These are phyloP conservation scores for Bromus sterilis DNA, from an alignment of 176 grass and related monocot species.

Conservation along the genomic window DNA sequence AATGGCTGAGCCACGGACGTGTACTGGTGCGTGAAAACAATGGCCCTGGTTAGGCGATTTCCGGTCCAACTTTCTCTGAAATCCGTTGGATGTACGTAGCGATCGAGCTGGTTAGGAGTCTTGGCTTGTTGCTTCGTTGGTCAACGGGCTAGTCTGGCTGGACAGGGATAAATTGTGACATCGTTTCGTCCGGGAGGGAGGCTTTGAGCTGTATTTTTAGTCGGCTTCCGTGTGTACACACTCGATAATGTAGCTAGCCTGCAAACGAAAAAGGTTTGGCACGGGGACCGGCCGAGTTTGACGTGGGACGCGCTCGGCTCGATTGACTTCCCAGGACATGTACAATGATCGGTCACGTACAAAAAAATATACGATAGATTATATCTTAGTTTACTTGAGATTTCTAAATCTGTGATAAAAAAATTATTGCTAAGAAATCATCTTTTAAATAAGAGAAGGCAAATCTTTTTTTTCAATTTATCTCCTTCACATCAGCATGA, in stretches of 20 bases:
- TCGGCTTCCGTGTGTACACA: neutral
- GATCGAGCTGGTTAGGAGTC: neutral
- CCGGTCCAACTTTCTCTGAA: neutral
- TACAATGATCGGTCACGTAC: too few relatives aligned
- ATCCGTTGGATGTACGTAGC: neutral
- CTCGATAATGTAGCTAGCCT: neutral
- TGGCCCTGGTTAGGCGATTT: neutral
- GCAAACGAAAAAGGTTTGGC: neutral
- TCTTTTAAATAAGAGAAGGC: too few relatives aligned
- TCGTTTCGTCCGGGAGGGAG: neutral
- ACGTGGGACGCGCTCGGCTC: neutral
- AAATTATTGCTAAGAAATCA: too few relatives aligned
- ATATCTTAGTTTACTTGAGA: too few relatives aligned
- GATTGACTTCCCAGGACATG: too few relatives aligned
- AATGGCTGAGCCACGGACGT: neutral
- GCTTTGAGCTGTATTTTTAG: neutral
- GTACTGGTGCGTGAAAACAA: neutral
- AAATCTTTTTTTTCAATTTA: too few relatives aligned
- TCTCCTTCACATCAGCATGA: too few relatives aligned
- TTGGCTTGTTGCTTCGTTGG: neutral
- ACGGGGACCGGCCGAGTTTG: neutral
- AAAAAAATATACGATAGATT: too few relatives aligned
- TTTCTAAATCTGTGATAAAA: too few relatives aligned
- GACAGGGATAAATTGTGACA: neutral
- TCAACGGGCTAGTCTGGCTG: neutral